phyloP scores from a whole-genome alignment of 768 basidiomycete species.

The Coprinopsis cinerea region DNA sequence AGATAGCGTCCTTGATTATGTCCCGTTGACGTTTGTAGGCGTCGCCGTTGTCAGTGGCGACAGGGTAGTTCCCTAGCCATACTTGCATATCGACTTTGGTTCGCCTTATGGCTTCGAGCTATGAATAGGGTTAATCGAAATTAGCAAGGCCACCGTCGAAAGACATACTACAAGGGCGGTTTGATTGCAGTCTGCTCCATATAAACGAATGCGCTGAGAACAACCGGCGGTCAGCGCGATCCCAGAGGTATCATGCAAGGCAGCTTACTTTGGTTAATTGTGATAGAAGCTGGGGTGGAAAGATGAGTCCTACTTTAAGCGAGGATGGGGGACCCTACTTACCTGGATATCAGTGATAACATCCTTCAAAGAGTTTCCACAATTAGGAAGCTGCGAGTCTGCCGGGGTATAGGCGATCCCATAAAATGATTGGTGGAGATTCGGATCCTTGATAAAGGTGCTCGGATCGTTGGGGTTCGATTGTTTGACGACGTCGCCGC shows the following conservation, averaged over 20 bases:
- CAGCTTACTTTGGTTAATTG: constrained; percentile 64
- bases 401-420: constrained; percentile 84
- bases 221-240: constrained; percentile 1
- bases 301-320: constrained; percentile 12
- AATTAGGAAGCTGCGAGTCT: constrained; percentile 65
- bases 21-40: constrained; percentile 73
- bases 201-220: constrained; percentile 65
- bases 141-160: neutral
- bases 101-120: constrained; percentile 83
- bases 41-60: constrained; percentile 53
- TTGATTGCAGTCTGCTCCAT: constrained; percentile 86
- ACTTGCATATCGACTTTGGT: constrained; percentile 87
- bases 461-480: constrained; percentile 63
- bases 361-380: constrained; percentile 47
- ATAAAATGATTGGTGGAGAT: constrained; percentile 71
- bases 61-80: constrained; percentile 66
- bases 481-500: constrained; percentile 18
- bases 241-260: neutral
- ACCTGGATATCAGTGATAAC: constrained; percentile 74
- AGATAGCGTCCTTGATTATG: constrained; percentile 58
- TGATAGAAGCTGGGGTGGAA: constrained; percentile 55
- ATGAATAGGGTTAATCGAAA: neutral
- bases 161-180: constrained; percentile 61
- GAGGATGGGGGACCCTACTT: constrained; percentile 6
- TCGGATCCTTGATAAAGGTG: constrained; percentile 63